A percentile compares a stretch with the other conserved stretches of the same genome.
Conservation (phyloP, 371 early-diverging fungal genomes). For the Mucor sp. region DNA sequence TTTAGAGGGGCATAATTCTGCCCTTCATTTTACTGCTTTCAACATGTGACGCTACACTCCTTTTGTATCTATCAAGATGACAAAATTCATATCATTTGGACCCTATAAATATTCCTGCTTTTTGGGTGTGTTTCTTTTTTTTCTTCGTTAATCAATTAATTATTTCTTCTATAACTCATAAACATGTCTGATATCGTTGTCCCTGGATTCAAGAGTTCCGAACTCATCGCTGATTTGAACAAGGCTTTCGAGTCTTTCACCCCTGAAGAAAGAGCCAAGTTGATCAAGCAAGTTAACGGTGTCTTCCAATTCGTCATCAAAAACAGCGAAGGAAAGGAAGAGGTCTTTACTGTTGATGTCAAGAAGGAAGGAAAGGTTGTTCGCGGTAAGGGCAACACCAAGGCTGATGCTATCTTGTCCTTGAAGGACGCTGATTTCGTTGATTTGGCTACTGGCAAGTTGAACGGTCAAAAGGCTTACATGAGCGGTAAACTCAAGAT, state of each 20-base stretch:
- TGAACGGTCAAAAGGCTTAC: slow-evolving; percentile 79
- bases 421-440: slow-evolving; percentile 83
- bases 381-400: slow-evolving; percentile 64
- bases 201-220: slow-evolving; percentile 51
- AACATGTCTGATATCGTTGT: slow-evolving; percentile 47
- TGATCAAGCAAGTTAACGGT: slow-evolving; percentile 70
- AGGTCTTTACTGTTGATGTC: slow-evolving; percentile 75
- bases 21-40: neutral
- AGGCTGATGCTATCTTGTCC: slow-evolving; percentile 68
- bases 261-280: slow-evolving; percentile 44
- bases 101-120: slow-evolving; percentile 1
- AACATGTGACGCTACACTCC: slow-evolving; percentile 4
- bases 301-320: slow-evolving; percentile 85
- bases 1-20: neutral
- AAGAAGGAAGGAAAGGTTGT: slow-evolving; percentile 67
- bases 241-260: slow-evolving; percentile 36
- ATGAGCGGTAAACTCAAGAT: slow-evolving; percentile 86
- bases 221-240: slow-evolving; percentile 43
- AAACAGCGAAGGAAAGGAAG: slow-evolving; percentile 63
- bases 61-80: slow-evolving; percentile 14
- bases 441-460: slow-evolving; percentile 80
- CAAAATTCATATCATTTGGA: neutral
- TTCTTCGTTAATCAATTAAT: slow-evolving; percentile 4
- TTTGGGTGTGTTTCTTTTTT: neutral
- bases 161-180: neutral